Evolutionary conservation across 371 early-diverging fungal genomes (phyloP).

Genomic region (Batrachochytrium dendrobatidis): DNA sequence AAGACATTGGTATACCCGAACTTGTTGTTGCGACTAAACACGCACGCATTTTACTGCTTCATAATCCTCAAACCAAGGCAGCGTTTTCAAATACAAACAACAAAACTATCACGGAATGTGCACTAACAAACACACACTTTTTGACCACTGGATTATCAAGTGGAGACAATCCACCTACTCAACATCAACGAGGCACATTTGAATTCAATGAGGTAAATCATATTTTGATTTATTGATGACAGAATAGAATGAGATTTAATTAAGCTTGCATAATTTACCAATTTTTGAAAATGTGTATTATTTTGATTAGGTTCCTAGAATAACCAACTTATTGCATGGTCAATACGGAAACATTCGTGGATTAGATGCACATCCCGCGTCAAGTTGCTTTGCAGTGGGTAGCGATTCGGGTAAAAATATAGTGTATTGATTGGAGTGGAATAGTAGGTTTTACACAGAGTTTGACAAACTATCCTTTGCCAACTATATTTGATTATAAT

Average conservation of each 20-base stretch:
- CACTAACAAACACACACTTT: too few species aligned
- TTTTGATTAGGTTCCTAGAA: slow-evolving; percentile 8
- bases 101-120: slow-evolving; percentile 19
- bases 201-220: too few species aligned
- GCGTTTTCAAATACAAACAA: too few species aligned
- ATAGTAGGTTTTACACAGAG: not conserved
- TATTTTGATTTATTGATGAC: too few species aligned
- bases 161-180: too few species aligned
- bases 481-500: too few species aligned
- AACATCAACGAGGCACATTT: too few species aligned
- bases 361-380: slow-evolving; percentile 28
- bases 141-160: too few species aligned
- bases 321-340: slow-evolving; percentile 21
- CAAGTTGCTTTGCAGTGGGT: slow-evolving; percentile 26
- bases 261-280: too few species aligned
- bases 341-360: slow-evolving; percentile 26
- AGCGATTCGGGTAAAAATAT: slow-evolving; percentile 24
- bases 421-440: not conserved
- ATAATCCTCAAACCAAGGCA: too few species aligned
- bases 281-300: too few species aligned
- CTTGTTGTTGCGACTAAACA: slow-evolving; percentile 30
- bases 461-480: not conserved
- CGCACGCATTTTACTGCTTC: slow-evolving; percentile 19
- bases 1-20: slow-evolving; percentile 29
- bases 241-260: too few species aligned